phyloP scores from a whole-genome alignment of 1,284 basidiomycete genomes.

The Irpex sp. region DNA sequence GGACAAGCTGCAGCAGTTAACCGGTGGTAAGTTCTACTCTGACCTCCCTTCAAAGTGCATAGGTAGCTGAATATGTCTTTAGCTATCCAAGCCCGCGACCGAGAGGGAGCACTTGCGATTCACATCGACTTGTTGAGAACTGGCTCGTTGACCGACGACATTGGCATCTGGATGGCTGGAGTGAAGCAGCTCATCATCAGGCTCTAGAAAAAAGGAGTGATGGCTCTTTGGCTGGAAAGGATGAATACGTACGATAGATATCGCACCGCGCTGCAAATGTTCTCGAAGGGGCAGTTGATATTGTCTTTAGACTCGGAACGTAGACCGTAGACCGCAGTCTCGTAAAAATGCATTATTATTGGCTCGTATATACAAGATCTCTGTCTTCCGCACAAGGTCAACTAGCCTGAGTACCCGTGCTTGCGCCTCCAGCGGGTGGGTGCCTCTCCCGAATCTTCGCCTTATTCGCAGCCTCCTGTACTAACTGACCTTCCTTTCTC shows the following conservation, averaged over 20 bases:
- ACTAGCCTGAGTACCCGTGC: background rate
- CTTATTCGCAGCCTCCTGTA: slow-evolving; percentile 31
- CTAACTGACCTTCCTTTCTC: slow-evolving; percentile 54
- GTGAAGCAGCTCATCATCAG: slow-evolving; percentile 79
- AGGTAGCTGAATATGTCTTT: slow-evolving; percentile 10
- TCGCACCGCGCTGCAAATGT: background rate
- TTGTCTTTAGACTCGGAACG: background rate
- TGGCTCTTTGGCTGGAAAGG: background rate
- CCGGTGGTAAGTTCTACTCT: slow-evolving; percentile 48
- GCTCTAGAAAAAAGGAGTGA: slow-evolving; percentile 27
- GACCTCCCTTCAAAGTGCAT: slow-evolving; percentile 3
- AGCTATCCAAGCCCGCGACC: slow-evolving; percentile 77
- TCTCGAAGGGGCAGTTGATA: background rate
- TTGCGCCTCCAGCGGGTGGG: background rate
- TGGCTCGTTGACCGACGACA: slow-evolving; percentile 75
- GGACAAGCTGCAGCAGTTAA: slow-evolving; percentile 64
- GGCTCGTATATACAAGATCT: background rate
- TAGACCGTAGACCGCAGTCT: background rate
- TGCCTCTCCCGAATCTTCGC: slow-evolving; percentile 26
- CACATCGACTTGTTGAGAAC: slow-evolving; percentile 79
- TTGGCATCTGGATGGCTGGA: slow-evolving; percentile 85
- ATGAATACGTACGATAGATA: background rate
- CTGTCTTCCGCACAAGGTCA: background rate
- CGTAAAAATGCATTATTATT: background rate
- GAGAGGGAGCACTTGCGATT: slow-evolving; percentile 66